phyloP scores from a whole-genome alignment of 495 filamentous ascomycete species.

The Penicillium cataractarum region DNA sequence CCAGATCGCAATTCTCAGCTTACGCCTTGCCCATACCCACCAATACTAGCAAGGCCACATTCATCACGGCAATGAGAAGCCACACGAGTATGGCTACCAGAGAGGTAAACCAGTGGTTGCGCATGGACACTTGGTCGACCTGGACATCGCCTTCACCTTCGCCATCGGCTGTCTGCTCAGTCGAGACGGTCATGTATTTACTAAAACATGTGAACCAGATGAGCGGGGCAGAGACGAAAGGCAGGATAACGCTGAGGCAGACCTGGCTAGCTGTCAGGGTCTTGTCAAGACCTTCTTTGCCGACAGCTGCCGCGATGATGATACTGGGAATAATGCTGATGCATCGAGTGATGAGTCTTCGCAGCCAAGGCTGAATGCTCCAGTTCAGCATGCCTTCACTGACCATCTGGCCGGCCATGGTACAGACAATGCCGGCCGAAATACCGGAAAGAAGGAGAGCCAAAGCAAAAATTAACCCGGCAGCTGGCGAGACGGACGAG shows the following conservation, averaged over 20 bases:
- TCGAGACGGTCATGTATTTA: constrained; percentile 75
- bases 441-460: constrained; percentile 78
- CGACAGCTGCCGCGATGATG: constrained; percentile 79
- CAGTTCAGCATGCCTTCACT: constrained; percentile 77
- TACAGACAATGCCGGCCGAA: constrained; percentile 79
- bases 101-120: constrained; percentile 62
- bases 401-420: constrained; percentile 83
- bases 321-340: constrained; percentile 82
- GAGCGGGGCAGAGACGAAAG: constrained; percentile 79
- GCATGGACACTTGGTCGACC: constrained; percentile 54
- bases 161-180: constrained; percentile 29
- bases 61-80: constrained; percentile 72
- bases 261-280: constrained; percentile 81
- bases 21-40: constrained; percentile 61
- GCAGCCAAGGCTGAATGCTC: constrained; percentile 70
- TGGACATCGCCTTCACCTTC: constrained; percentile 29
- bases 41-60: constrained; percentile 71
- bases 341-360: constrained; percentile 68
- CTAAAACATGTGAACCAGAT: constrained; percentile 86
- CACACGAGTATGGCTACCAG: constrained; percentile 62
- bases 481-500: constrained; percentile 66
- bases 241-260: constrained; percentile 76
- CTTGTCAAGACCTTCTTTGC: constrained; percentile 67
- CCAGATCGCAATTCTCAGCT: not conserved
- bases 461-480: constrained; percentile 75